Base-by-base conservation (phyloP, 805 yeast species). In the Saccharomycopsis guyanensis region DNA sequence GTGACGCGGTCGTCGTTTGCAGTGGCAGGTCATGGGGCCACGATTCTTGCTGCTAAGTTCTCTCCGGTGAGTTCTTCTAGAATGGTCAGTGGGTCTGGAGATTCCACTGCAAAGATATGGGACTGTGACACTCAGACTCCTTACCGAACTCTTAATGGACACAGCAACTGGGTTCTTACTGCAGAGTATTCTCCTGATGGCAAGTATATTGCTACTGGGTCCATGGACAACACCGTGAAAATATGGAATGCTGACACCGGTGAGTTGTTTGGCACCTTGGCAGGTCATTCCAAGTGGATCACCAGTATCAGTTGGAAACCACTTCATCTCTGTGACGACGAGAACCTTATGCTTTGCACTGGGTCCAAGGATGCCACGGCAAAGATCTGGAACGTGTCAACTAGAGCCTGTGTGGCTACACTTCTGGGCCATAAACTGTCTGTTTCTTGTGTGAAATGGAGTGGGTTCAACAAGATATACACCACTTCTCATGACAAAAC, bases 391-490 rank as follows among this genome's bases (percentile, higher is more conserved):
- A 95, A 91, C 57, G 74, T 87, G 2, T 72, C 77, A 12, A 66
- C 80, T 36, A 74, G 95, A 55, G 72, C 71, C 1, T 78, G 88
- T 56, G 57, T 75, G 43, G 70, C 74, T 60, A 82, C 94, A 1
- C 66, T 93, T 72, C 76, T 85, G 45, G 97, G 97, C 0, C 98
- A 93, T 60, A 73, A 87, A 27, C 78, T 84, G 42, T 76, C 95
- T 0, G 97, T 93, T 2, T 82, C 96, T 1, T 87, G 97, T 66
- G 94, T 89, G n/a, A 88, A 82, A 62, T 93, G 98, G 98, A 86
- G 96, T 48, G 98, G 98, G 2, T 68, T 78, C 39, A 86, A 88
- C 44, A 70, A 82, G 16, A 71, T 93, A 31, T 93, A 89, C 63
- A 78, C 94, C 27, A 89, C 86, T 1, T 88, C 97, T 6, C 97